These are phyloP conservation scores for Cercospora citrullina DNA, from an alignment of 2,329 filamentous ascomycete species.

Conservation along the genomic window DNA sequence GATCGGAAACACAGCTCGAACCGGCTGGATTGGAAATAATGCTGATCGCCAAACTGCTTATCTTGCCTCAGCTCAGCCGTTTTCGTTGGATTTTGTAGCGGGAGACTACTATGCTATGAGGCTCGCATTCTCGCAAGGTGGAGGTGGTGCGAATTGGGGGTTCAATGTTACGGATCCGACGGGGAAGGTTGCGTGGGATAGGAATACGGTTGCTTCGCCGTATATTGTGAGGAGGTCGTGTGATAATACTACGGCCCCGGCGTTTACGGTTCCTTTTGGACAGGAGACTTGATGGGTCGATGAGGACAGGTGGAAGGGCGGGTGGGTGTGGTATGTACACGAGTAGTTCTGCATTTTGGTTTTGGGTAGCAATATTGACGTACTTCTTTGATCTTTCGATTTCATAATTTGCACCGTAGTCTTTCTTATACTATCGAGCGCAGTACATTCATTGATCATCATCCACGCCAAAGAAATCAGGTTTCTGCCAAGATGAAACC, in stretches of 20 bases:
- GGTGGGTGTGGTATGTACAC: background rate
- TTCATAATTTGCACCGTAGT: no score
- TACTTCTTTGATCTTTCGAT: background rate
- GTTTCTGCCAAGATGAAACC: background rate
- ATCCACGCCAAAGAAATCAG: no score
- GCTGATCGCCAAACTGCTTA: background rate
- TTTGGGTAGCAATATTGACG: background rate
- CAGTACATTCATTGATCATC: no score
- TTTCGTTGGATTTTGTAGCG: background rate
- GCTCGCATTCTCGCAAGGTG: slow-evolving; percentile 12
- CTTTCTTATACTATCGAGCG: no score
- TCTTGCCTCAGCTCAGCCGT: background rate
- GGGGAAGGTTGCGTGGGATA: slow-evolving; percentile 6
- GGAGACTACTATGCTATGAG: slow-evolving; percentile 15
- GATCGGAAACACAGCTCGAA: slow-evolving; percentile 13
- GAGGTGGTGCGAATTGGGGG: slow-evolving; percentile 14
- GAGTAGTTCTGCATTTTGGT: background rate
- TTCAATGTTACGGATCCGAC: slow-evolving; percentile 14
- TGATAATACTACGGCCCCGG: slow-evolving; percentile 14
- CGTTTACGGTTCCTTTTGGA: slow-evolving; percentile 8
- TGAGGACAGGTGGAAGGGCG: background rate
- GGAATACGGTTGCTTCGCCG: slow-evolving; percentile 14
- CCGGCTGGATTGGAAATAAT: slow-evolving; percentile 18
- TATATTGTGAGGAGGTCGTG: slow-evolving; percentile 19
- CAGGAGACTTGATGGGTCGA: slow-evolving; percentile 3